Evolutionary conservation across 192 early-diverging fungal species (phyloP), one percentile per base, ranked within the genome.

Genomic region (Umbelopsis vinacea): DNA sequence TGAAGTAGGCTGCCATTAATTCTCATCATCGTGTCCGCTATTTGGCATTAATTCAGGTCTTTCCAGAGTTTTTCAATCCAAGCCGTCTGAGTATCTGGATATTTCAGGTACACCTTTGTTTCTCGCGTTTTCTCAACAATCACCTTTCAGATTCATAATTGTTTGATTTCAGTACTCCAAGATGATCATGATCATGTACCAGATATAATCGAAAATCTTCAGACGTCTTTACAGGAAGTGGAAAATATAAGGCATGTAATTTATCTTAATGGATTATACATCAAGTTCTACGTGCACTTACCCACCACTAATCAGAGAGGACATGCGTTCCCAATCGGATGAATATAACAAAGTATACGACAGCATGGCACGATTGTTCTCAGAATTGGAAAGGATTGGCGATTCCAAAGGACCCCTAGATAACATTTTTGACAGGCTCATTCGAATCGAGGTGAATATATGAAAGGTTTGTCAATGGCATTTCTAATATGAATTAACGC

Each of bases 181-280:
- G 73, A 74, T 38, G 77, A 79, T 46, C 69, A 79, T 68, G 73
- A 71, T 22, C 72, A 55, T 68, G 12, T 79, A 46, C 77, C 72
- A 2, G 70, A 71, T 22, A 79, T 79, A 26, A 26, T 71, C 4
- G 70, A 76, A n/a, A 52, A 71, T n/a, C 45, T 76, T 11, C 48
- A 68, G 38, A 43, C 66, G 12, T 68, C 46, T 1, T 24, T 76
- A 14, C 70, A 76, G 14, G 57, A 38, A 6, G 75, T 76, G 4
- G 69, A 71, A 17, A 12, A 7, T 43, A 43, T 43, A 43, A 7
- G 40, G 40, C 11, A 43, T 29, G 29, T 29, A 43, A 1, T 43
- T 11, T 43, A 4, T 43, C 1, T 43, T 12, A 1, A 8, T 40
- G 38, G 38, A 40, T 6, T 43, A 4, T 12, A 11, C 40, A 12